Base-by-base conservation (phyloP, 257 asterid species). In the Craterostigma plantagineum region DNA sequence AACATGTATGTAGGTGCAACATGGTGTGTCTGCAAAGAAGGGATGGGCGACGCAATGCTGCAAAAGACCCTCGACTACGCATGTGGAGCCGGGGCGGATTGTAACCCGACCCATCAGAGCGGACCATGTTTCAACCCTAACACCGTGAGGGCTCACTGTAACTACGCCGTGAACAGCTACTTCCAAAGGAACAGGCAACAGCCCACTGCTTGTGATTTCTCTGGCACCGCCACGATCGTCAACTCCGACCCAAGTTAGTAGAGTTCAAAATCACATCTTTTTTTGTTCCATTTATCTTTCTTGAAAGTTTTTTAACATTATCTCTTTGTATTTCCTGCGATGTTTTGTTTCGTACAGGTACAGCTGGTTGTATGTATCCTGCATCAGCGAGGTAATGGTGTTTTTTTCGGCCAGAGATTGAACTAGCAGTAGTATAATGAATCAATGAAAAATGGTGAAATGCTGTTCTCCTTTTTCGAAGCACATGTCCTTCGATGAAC, bases 51-150 rank as follows among this genome's bases (percentile, higher is more conserved):
- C 0, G 48, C 61, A 34, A 51, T 4, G 0, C 27, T 77, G 46
- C 91, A 77, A 43, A 77, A 70, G 38, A 62, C 91, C 7, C 58
- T 77, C 38, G 91, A 77, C 65, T 77, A 70, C 39, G 91, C 91
- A 1, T 77, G 91, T 49, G 91, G 91, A 38, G 67, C 72, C 4
- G 91, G 91, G n/a, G 91, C 75, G 10, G 91, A 77, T 13, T 77
- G 91, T 58, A 49, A 43, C 60, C 75, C 78, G 3, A 65, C 57
- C 44, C 72, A 61, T 16, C 51, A 55, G 52, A 61, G 43, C 8
- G 91, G 73, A 11, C 56, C 63, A 10, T 77, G 91, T 37, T 77
- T 38, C 47, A 70, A 61, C 68, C 91, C 91, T 9, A 73, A 77
- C 42, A 55, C 57, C 0, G 71, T 73, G 0, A 63, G 63, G 51